These are phyloP conservation scores for Parascedosporium putredinis DNA, from an alignment of 2,329 filamentous ascomycete species.

Conservation along the genomic window DNA sequence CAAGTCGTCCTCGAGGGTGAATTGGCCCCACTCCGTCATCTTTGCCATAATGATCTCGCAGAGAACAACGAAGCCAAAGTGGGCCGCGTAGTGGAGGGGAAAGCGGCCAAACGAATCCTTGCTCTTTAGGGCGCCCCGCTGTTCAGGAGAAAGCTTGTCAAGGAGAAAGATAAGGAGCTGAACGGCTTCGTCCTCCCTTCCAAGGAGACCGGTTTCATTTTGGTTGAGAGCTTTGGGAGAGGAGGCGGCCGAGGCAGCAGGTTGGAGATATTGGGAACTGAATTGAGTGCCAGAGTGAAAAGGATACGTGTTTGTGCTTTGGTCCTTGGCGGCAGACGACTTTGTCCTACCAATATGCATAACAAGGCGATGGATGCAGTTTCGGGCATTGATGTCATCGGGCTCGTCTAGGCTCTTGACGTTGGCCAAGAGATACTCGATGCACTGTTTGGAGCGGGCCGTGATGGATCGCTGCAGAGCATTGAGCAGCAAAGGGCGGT, in stretches of 20 bases:
- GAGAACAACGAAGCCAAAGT: conserved; percentile 88
- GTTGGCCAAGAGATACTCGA: conserved; percentile 58
- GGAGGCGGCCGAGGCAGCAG: conserved; percentile 58
- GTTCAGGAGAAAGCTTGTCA: conserved; percentile 55
- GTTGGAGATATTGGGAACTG: conserved; percentile 65
- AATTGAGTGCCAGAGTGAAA: conserved; percentile 42
- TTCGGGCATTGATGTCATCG: conserved; percentile 88
- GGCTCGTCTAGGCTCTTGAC: conserved; percentile 69
- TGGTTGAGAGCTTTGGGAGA: conserved; percentile 50
- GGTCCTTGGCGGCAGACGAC: conserved; percentile 27
- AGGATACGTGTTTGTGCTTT: conserved; percentile 38
- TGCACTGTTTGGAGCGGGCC: conserved; percentile 55
- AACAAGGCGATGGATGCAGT: conserved; percentile 84
- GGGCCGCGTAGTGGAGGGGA: conserved; percentile 85
- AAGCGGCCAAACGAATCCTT: conserved; percentile 73
- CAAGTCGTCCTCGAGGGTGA: conserved; percentile 74
- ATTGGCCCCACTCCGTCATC: conserved; percentile 83
- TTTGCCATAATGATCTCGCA: conserved; percentile 78
- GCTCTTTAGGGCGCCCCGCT: conserved; percentile 56
- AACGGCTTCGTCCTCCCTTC: conserved; percentile 65
- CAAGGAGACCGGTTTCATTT: conserved; percentile 56
- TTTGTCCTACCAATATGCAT: conserved; percentile 82
- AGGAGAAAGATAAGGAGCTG: conserved; percentile 54
- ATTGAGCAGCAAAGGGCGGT: conserved; percentile 65
- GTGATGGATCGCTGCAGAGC: conserved; percentile 69